phyloP scores from a whole-genome alignment of 2,329 filamentous ascomycete species.

The Gremmenia infestans region DNA sequence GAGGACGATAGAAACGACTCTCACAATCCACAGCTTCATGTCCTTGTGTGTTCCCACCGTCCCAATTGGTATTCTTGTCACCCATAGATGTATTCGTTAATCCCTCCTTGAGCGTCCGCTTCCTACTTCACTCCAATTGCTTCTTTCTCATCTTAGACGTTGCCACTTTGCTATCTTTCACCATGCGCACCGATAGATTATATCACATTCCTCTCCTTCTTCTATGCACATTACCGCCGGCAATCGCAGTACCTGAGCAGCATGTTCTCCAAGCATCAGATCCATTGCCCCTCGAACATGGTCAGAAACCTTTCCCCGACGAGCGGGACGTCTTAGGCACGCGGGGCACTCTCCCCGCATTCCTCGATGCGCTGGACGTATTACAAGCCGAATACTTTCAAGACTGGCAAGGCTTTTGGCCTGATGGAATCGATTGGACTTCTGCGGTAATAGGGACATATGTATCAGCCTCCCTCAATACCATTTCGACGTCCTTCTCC shows the following conservation, averaged over 20 bases:
- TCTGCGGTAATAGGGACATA: conserved; percentile 79
- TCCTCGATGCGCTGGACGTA: conserved; percentile 59
- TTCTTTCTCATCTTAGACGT: conserved; percentile 1
- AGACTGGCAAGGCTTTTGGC: conserved; percentile 76
- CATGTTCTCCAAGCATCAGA: not conserved
- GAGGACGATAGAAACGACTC: not conserved
- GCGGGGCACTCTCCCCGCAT: conserved; percentile 17
- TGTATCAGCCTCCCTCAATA: conserved; percentile 65
- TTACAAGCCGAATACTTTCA: conserved; percentile 78
- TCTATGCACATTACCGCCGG: conserved; percentile 4
- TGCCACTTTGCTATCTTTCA: conserved; percentile 5
- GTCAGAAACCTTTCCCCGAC: conserved; percentile 8
- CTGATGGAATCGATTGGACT: conserved; percentile 87
- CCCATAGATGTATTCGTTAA: conserved; percentile 22
- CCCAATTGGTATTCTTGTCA: not conserved
- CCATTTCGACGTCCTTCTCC: conserved; percentile 59
- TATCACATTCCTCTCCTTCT: conserved; percentile 7
- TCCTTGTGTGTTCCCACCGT: not conserved
- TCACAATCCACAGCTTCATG: not conserved
- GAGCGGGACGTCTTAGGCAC: conserved; percentile 5
- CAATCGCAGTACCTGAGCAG: conserved; percentile 3
- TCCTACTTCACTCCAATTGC: conserved; percentile 9
- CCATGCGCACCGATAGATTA: conserved; percentile 14
- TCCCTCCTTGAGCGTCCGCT: conserved; percentile 8
- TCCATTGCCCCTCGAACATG: conserved; percentile 2